phyloP scores from a whole-genome alignment of 768 basidiomycete genomes.

The Macrolepiota dolichaula region DNA sequence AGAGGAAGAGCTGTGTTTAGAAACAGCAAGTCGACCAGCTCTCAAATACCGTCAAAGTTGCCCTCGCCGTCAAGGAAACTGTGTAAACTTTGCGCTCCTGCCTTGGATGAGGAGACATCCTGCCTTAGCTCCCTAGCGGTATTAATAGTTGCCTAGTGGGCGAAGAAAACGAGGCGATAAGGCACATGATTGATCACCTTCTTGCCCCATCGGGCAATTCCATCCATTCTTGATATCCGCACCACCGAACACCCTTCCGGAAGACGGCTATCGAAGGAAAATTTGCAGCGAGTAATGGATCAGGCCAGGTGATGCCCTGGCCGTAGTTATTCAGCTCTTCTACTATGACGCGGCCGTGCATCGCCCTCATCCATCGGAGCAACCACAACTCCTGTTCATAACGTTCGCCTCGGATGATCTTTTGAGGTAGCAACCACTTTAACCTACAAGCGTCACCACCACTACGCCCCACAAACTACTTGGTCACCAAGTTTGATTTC shows the following conservation, averaged over 20 bases:
- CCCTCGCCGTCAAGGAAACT: slow-evolving; percentile 5
- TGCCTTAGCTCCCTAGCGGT: neutral
- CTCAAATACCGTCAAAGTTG: neutral
- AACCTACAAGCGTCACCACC: no score
- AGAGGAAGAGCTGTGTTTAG: neutral
- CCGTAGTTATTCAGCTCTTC: neutral
- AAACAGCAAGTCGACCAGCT: neutral
- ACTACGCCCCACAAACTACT: neutral
- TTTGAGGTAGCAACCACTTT: neutral
- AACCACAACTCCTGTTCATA: no score
- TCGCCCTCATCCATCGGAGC: no score
- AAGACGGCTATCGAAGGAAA: neutral
- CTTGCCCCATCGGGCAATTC: neutral
- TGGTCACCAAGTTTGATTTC: neutral
- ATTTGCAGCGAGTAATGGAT: neutral
- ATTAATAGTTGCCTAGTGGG: slow-evolving; percentile 2
- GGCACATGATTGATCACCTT: neutral
- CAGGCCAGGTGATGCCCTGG: neutral
- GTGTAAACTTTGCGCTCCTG: neutral
- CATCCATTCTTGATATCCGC: neutral
- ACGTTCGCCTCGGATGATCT: neutral
- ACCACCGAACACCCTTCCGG: neutral
- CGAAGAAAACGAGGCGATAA: slow-evolving; percentile 6
- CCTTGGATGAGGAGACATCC: slow-evolving; percentile 1
- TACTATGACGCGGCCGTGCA: neutral